Evolutionary conservation across 345 rosid genomes (phyloP).

Genomic region (Hirschfeldia incana): DNA sequence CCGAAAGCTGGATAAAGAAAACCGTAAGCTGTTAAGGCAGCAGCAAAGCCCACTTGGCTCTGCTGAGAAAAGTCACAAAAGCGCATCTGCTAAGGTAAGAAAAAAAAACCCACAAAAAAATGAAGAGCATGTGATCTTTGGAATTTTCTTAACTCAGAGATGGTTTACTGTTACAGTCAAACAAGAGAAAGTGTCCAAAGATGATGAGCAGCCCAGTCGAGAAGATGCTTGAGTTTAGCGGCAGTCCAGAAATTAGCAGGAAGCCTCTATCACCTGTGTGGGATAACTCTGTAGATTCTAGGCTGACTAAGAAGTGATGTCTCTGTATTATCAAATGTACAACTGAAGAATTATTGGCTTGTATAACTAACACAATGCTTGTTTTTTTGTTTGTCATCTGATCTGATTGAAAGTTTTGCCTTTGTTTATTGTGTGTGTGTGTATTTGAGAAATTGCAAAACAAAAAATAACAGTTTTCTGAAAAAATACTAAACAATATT

Average conservation of each 20-base stretch:
- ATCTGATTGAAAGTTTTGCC: slow-evolving; percentile 4
- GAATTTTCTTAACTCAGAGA: not conserved
- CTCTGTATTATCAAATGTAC: slow-evolving; percentile 16
- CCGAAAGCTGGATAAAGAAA: slow-evolving; percentile 39
- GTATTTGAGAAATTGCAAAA: not conserved
- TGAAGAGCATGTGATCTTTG: not conserved
- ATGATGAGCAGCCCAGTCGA: slow-evolving; percentile 30
- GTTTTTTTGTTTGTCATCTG: not conserved
- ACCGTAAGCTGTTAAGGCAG: slow-evolving; percentile 34
- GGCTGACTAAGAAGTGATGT: not conserved
- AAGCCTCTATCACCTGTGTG: slow-evolving; percentile 35
- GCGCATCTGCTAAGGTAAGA: slow-evolving; percentile 27
- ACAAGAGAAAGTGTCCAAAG: slow-evolving; percentile 39
- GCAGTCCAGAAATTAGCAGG: slow-evolving; percentile 31
- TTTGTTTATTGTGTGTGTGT: not conserved
- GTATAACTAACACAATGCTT: not conserved
- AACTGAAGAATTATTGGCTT: slow-evolving; percentile 10
- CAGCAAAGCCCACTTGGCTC: slow-evolving; percentile 28
- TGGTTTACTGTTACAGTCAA: slow-evolving; percentile 28
- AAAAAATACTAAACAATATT: not conserved
- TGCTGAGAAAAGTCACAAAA: slow-evolving; percentile 10
- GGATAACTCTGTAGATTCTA: slow-evolving; percentile 27
- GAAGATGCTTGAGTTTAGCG: slow-evolving; percentile 36
- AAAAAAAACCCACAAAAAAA: not conserved
- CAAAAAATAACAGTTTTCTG: not conserved